phyloP scores from a whole-genome alignment of 2,329 filamentous ascomycete species.

The Truncatella angustata region DNA sequence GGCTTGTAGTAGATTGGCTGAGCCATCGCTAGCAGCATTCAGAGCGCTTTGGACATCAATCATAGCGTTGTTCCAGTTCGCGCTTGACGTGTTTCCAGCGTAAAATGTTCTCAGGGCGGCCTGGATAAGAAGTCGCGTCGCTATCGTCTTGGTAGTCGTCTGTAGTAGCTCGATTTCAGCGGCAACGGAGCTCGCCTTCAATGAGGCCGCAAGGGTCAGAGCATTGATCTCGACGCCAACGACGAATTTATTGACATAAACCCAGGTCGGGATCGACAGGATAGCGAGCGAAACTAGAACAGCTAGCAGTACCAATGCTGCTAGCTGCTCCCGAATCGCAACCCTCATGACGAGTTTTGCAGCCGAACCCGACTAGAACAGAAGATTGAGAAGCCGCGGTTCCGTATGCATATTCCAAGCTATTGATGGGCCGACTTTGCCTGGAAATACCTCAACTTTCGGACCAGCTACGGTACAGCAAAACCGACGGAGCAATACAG shows the following conservation, averaged over 20 bases:
- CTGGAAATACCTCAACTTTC: too few species aligned
- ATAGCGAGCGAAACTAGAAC: slow-evolving; percentile 74
- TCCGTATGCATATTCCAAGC: slow-evolving; percentile 4
- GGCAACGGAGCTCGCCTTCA: slow-evolving; percentile 80
- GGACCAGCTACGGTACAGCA: too few species aligned
- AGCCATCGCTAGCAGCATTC: slow-evolving; percentile 51
- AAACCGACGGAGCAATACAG: too few species aligned
- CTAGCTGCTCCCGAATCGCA: slow-evolving; percentile 84
- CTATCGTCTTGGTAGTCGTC: slow-evolving; percentile 69
- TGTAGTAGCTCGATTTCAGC: slow-evolving; percentile 78
- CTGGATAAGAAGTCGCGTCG: slow-evolving; percentile 64
- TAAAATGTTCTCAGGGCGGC: slow-evolving; percentile 51
- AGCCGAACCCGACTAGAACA: slow-evolving; percentile 4
- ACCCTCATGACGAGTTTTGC: slow-evolving; percentile 64
- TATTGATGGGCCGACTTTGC: background rate
- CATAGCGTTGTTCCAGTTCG: slow-evolving; percentile 60
- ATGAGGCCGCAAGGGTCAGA: slow-evolving; percentile 75
- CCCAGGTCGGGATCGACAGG: slow-evolving; percentile 73
- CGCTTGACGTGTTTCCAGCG: slow-evolving; percentile 49
- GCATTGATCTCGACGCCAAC: slow-evolving; percentile 53
- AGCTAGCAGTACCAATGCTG: slow-evolving; percentile 71
- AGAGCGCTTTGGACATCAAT: slow-evolving; percentile 73
- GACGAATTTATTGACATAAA: slow-evolving; percentile 56
- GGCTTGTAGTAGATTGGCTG: slow-evolving; percentile 63
- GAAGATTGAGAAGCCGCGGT: background rate